A percentile compares a stretch with the other conserved stretches of the same genome.
phyloP scores from a whole-genome alignment of 2,329 filamentous ascomycete species.

The Aspergillus sp. region DNA sequence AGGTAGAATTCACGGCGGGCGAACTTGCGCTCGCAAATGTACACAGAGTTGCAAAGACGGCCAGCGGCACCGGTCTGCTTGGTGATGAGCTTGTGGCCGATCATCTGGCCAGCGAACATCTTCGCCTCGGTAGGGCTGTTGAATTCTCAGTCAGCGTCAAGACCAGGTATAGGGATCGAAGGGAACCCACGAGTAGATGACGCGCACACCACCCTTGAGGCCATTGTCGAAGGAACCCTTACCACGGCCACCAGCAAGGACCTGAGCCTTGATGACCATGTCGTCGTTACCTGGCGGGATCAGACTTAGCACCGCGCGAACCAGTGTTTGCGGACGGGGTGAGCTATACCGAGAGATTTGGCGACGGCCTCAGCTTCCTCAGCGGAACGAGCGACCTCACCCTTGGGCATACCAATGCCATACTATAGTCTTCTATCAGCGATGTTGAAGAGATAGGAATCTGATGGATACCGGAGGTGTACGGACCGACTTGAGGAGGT shows the following conservation, averaged over 20 bases:
- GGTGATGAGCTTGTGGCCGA: conserved; percentile 98
- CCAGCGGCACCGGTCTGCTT: conserved; percentile 96
- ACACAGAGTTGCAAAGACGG: conserved; percentile 94
- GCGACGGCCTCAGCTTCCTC: conserved; percentile 90
- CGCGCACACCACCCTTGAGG: conserved; percentile 95
- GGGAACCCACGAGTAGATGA: conserved; percentile 81
- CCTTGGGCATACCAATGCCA: conserved; percentile 89
- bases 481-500: conserved; percentile 70
- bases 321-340: conserved; percentile 1
- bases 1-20: conserved; percentile 99
- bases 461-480: background rate
- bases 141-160: conserved; percentile 10
- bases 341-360: conserved; percentile 71
- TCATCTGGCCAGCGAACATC: conserved; percentile 99
- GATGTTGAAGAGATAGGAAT: conserved; percentile 3
- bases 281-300: conserved; percentile 66
- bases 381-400: conserved; percentile 76
- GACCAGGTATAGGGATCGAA: background rate
- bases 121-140: conserved; percentile 77
- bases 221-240: conserved; percentile 98
- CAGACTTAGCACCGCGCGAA: conserved; percentile 18
- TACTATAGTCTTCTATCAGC: conserved; percentile 59
- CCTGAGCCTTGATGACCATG: conserved; percentile 99
- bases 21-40: conserved; percentile 99
- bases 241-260: conserved; percentile 93